Evolutionary conservation across 2,329 filamentous ascomycete species (phyloP), one percentile per base, ranked within the genome.

Genomic region (Colletotrichum echinochloae): DNA sequence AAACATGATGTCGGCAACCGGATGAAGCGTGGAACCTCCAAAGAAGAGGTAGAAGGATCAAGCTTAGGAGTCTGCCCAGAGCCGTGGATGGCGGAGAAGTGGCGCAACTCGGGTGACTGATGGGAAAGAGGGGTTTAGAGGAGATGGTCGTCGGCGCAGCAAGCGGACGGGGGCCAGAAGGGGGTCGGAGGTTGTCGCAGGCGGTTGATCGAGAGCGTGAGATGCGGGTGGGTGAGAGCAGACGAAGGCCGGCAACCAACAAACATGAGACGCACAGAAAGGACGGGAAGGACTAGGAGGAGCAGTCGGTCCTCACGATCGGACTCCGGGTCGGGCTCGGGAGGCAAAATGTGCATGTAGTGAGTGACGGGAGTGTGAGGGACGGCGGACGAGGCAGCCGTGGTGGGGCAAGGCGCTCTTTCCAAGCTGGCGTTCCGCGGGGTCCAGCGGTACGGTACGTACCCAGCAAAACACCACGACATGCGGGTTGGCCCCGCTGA

Each of bases 271-370:
- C 39, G 3, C 5, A n/a, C n/a, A 26, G 33, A 35, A 62, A 41
- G 20, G 48, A n/a, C n/a, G n/a, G 33, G 35, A 62, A 41, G 20
- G 48, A 54, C 23, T 11, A 30, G 3, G 51, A 16, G 11, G 35
- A 49, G 46, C n/a, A 23, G 44, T 33, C 41, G 26, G 18, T 46
- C 44, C 57, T 62, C 23, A 54, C 28, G 35, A 67, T 67, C 52
- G 46, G 44, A 52, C 44, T 67, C 57, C 61, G 66, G 49, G n/a
- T 55, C 64, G 57, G 63, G 67, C 49, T 70, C 65, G 63, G 46
- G 49, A 46, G 18, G 56, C n/a, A n/a, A 44, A 64, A 66, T 67
- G 63, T 57, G 64, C 56, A 44, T 62, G 64, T 46, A 26, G 52
- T 67, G 51, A 57, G 57, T 33, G 67, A n/a, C n/a, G n/a, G n/a